Base-by-base conservation (phyloP, 139 green algal genomes). In the Coccomyxa sp. region DNA sequence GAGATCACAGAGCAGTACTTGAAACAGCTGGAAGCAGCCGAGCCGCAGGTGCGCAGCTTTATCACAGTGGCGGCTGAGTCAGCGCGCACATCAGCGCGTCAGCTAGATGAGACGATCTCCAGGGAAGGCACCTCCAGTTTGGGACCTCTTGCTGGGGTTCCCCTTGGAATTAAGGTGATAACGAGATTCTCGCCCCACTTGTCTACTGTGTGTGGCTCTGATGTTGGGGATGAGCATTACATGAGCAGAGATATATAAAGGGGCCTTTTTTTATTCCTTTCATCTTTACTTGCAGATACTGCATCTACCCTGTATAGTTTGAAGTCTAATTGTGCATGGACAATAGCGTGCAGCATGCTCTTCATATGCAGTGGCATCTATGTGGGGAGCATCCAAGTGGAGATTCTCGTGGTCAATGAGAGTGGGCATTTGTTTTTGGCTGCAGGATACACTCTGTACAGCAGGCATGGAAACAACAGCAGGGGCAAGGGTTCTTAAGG, bases 371-470 rank as follows among this genome's bases (percentile, higher is more conserved):
- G 3, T 3, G 3, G 38, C 38, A 51, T 51, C 7, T 30, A 79
- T 58, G 59, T 18, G n/a, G 23, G 10, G 21, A 0, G 45, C 10
- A 71, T 78, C 4, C 0, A 17, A 28, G 71, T 77, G 31, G 25
- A 67, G 32, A 21, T 76, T 82, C 45, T 23, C 10, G 57, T 17
- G n/a, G 38, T 7, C 38, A 51, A 3, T 51, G 3, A 51, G 38
- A 11, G 7, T 51, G 38, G 7, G 38, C 38, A 51, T 21, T 10
- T 71, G 13, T 0, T 23, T 81, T 16, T 21, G 30, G 1, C 25
- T 87, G n/a, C 92, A 97, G 93, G 97, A 99, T 87, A 99, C 98
- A 88, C 87, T 99, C 32, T 98, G 93, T 89, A 98, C 94, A 16
- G 25, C 78, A 13, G 95, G 92, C 63, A 68, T 97, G 80, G 88